phyloP scores from a whole-genome alignment of 192 early-diverging fungal species.

The Borealophlyctis nickersoniae region DNA sequence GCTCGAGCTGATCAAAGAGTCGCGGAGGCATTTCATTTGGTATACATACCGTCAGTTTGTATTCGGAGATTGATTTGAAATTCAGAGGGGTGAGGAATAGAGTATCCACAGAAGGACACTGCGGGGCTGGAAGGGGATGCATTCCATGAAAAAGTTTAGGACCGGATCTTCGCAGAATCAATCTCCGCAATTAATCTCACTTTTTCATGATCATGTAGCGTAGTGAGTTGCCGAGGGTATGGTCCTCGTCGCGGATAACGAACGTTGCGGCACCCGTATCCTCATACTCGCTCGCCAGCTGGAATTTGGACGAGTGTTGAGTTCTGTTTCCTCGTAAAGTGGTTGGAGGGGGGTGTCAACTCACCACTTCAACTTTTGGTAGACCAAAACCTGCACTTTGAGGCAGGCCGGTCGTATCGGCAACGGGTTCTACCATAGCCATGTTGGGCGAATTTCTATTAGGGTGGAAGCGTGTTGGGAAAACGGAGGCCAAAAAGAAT shows the following conservation, averaged over 20 bases:
- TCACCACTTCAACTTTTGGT: constrained; percentile 40
- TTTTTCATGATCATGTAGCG: constrained; percentile 95
- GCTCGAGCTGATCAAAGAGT: not conserved
- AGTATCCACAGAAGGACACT: constrained; percentile 93
- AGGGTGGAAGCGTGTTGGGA: too few relatives aligned
- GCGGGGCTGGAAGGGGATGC: constrained; percentile 58
- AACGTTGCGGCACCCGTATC: constrained; percentile 85
- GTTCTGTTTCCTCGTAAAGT: not conserved
- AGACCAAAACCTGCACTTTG: constrained; percentile 31
- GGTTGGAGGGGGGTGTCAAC: constrained; percentile 6
- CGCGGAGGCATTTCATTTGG: not conserved
- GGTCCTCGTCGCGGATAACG: constrained; percentile 87
- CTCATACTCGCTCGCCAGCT: constrained; percentile 40
- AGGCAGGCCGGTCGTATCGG: constrained; percentile 35
- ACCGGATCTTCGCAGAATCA: not conserved
- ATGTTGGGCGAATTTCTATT: too few relatives aligned
- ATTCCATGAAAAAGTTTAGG: constrained; percentile 5
- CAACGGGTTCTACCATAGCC: constrained; percentile 47
- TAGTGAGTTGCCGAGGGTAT: constrained; percentile 92
- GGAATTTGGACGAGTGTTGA: not conserved
- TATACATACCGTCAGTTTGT: constrained; percentile 73
- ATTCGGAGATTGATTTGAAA: constrained; percentile 87
- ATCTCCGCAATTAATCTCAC: constrained; percentile 41
- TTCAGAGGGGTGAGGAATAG: constrained; percentile 96
- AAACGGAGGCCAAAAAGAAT: too few relatives aligned